Conservation (phyloP, 75 land plant genomes). For the Chamaecyparis obtusa region DNA sequence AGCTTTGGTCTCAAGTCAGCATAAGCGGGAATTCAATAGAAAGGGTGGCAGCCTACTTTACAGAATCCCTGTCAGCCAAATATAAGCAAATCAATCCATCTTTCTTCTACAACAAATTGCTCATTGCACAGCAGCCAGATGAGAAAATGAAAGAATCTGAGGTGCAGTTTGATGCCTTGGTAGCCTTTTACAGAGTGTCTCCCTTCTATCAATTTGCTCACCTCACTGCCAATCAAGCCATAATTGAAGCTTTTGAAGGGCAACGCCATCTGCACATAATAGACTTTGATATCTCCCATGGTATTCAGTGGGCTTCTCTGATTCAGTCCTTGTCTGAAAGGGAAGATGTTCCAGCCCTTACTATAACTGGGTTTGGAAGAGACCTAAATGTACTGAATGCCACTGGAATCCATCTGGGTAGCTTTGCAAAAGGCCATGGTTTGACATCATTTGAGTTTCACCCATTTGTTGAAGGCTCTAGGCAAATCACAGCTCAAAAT, state of each 20-base stretch:
- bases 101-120: slow-evolving; percentile 11
- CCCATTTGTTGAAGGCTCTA: slow-evolving; percentile 31
- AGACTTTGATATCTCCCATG: slow-evolving; percentile 51
- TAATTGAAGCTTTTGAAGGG: slow-evolving; percentile 55
- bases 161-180: slow-evolving; percentile 29
- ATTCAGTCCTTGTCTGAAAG: slow-evolving; percentile 53
- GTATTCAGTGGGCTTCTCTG: slow-evolving; percentile 68
- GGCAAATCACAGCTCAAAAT: neutral
- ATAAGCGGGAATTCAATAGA: slow-evolving; percentile 49
- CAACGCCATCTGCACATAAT: slow-evolving; percentile 40
- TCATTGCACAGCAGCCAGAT: neutral
- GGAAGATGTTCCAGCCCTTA: slow-evolving; percentile 21
- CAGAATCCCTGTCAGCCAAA: slow-evolving; percentile 50
- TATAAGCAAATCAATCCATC: slow-evolving; percentile 21
- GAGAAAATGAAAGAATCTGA: slow-evolving; percentile 7
- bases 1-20: slow-evolving; percentile 37
- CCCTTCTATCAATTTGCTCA: slow-evolving; percentile 64
- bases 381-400: slow-evolving; percentile 34
- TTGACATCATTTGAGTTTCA: slow-evolving; percentile 47
- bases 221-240: slow-evolving; percentile 73
- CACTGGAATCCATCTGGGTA: slow-evolving; percentile 33
- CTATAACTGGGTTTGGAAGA: slow-evolving; percentile 48
- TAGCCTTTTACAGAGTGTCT: slow-evolving; percentile 50
- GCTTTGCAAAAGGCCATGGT: slow-evolving; percentile 32
- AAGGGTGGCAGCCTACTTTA: slow-evolving; percentile 52